Conservation (phyloP, 768 basidiomycete species). For the Omphalotus guepiniiformis region DNA sequence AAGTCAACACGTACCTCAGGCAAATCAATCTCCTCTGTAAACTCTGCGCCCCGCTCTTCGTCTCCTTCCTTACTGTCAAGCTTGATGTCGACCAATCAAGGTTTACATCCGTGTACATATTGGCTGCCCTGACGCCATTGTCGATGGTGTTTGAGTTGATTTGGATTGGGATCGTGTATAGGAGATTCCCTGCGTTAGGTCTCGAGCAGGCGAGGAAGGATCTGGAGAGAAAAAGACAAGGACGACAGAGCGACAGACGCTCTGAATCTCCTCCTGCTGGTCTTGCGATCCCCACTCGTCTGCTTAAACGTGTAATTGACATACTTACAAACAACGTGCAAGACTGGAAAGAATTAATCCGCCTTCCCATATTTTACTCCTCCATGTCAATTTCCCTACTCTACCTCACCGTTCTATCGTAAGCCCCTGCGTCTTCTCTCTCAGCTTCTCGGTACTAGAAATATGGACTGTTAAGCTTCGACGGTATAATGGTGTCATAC, state of each 20-base stretch:
- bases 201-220: constrained; percentile 20
- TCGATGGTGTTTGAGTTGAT: constrained; percentile 39
- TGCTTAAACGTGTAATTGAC: no score
- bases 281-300: no score
- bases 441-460: not conserved
- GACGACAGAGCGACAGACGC: not conserved
- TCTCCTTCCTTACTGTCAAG: constrained; percentile 38
- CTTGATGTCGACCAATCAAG: constrained; percentile 10
- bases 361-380: constrained; percentile 35
- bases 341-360: constrained; percentile 37
- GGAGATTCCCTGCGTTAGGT: constrained; percentile 29
- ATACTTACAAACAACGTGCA: not conserved
- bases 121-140: constrained; percentile 29
- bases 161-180: constrained; percentile 37
- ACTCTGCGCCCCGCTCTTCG: constrained; percentile 47
- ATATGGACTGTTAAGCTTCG: constrained; percentile 30
- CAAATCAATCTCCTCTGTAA: constrained; percentile 45
- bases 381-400: constrained; percentile 39
- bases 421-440: constrained; percentile 7
- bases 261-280: no score
- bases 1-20: constrained; percentile 38
- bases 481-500: constrained; percentile 49
- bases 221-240: constrained; percentile 4
- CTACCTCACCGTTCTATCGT: constrained; percentile 39
- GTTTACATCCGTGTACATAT: constrained; percentile 23